Conservation (phyloP, 2,329 filamentous ascomycete species). For the Botrytis galanthina region DNA sequence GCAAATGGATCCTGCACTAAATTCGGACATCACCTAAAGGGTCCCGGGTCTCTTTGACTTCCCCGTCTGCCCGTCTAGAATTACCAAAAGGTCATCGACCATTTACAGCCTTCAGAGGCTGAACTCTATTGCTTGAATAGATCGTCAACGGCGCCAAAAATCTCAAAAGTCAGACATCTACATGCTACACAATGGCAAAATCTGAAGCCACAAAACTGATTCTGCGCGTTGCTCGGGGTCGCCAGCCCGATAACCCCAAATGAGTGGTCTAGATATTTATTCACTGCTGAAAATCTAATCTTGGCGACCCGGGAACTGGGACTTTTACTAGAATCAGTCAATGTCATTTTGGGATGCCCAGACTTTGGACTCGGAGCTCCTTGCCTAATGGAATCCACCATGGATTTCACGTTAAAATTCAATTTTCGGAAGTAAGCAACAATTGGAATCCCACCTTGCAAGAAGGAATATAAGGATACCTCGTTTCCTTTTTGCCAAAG, state of each 20-base stretch:
- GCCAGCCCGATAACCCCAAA: not conserved
- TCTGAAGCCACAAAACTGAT: not conserved
- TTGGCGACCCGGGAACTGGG: not conserved
- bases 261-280: not conserved
- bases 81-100: not conserved
- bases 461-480: constrained; percentile 14
- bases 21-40: not conserved
- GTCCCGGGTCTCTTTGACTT: not conserved
- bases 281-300: not conserved
- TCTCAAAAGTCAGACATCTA: constrained; percentile 5
- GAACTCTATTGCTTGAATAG: not conserved
- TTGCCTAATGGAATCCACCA: constrained; percentile 4
- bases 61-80: not conserved
- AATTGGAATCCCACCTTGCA: not conserved
- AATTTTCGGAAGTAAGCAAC: not conserved
- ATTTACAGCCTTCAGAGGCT: not conserved
- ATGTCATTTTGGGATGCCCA: constrained; percentile 9
- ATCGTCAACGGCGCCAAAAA: constrained; percentile 1
- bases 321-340: not conserved
- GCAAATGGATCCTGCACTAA: not conserved
- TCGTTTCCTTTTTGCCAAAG: not conserved
- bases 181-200: constrained; percentile 8
- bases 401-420: not conserved
- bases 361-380: constrained; percentile 19
- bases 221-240: not conserved